A percentile compares a stretch with the other conserved stretches of the same genome.
Evolutionary conservation across 2,329 filamentous ascomycete genomes (phyloP).

Genomic region (Pseudogymnoascus destructans): DNA sequence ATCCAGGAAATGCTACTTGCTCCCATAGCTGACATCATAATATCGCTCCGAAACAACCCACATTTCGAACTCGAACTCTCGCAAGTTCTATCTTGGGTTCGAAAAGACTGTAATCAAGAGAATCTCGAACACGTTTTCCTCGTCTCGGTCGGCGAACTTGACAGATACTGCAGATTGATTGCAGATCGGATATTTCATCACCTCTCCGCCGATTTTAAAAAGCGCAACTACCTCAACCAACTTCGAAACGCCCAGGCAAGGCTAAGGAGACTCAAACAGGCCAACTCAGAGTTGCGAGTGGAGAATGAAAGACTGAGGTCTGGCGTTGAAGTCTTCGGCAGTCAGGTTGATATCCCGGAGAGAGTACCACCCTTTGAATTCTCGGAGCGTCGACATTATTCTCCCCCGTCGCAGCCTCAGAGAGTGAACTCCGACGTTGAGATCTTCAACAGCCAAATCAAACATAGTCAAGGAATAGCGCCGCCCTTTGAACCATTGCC

Average conservation of each 20-base stretch:
- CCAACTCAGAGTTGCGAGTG: background rate
- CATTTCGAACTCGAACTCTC: background rate
- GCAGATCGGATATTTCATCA: background rate
- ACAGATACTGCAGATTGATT: background rate
- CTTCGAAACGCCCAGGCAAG: background rate
- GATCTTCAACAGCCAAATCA: background rate
- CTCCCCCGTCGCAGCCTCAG: background rate
- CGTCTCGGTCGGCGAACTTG: background rate
- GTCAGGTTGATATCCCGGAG: background rate
- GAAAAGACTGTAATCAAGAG: background rate
- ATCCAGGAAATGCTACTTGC: background rate
- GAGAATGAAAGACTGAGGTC: background rate
- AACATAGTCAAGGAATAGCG: background rate
- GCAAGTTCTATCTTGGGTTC: background rate
- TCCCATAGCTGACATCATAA: background rate
- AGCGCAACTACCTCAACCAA: background rate
- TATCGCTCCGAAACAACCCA: background rate
- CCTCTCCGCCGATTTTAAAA: background rate
- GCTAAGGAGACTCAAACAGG: background rate
- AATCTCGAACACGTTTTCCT: background rate
- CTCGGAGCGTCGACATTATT: background rate
- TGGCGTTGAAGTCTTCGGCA: background rate
- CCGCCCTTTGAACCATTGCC: background rate
- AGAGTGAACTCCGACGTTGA: background rate
- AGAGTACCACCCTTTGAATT: background rate